Conservation (phyloP, 1,284 basidiomycete genomes). For the Coniferiporia weirii region DNA sequence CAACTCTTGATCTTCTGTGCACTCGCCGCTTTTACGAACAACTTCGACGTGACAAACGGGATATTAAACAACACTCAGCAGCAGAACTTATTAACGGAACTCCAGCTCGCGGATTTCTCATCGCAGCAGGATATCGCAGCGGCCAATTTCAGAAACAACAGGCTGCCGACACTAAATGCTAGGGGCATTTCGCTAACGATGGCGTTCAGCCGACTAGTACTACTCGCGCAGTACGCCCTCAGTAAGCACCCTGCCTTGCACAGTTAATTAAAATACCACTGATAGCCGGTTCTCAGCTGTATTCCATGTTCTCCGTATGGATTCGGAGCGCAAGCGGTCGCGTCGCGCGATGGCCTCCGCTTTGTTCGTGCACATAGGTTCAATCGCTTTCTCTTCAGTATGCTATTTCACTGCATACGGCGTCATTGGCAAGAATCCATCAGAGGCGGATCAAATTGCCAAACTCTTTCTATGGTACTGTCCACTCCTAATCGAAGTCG, state of each 20-base stretch:
- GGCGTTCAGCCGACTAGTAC: slow-evolving; percentile 19
- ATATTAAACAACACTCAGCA: slow-evolving; percentile 4
- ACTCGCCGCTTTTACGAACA: slow-evolving; percentile 20
- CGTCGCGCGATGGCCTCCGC: neutral
- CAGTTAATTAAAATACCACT: neutral
- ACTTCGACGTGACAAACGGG: slow-evolving; percentile 19
- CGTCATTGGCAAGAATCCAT: slow-evolving; percentile 15
- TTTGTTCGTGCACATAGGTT: slow-evolving; percentile 18
- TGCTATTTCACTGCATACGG: slow-evolving; percentile 17
- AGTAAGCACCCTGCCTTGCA: slow-evolving; percentile 4
- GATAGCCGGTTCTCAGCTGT: slow-evolving; percentile 3
- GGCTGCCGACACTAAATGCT: slow-evolving; percentile 18
- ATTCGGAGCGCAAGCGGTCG: neutral
- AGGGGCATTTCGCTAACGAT: slow-evolving; percentile 20
- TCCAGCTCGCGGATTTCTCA: slow-evolving; percentile 1
- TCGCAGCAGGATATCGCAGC: slow-evolving; percentile 7
- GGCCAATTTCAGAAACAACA: neutral
- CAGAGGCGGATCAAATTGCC: slow-evolving; percentile 10
- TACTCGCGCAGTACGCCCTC: slow-evolving; percentile 18
- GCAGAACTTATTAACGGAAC: neutral
- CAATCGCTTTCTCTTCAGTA: slow-evolving; percentile 15
- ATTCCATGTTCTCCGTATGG: slow-evolving; percentile 8
- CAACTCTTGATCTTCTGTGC: slow-evolving; percentile 20
- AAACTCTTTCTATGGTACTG: slow-evolving; percentile 20
- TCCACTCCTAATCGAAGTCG: slow-evolving; percentile 18